Evolutionary conservation across 371 early-diverging fungal genomes (phyloP).

Genomic region (Rhizomucor pusillus): DNA sequence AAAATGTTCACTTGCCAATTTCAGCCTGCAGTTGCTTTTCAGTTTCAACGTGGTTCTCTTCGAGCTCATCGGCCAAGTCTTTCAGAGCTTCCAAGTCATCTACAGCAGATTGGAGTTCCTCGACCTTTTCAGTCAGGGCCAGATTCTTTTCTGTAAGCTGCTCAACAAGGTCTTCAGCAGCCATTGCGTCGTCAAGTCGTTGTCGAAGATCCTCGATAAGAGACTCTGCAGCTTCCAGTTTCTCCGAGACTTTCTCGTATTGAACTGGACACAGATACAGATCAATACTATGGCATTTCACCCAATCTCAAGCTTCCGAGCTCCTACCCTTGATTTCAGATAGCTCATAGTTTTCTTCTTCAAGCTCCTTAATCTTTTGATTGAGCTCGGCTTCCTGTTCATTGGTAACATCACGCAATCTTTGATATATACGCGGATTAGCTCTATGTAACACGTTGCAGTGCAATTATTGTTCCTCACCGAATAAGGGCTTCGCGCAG

Average conservation of each 20-base stretch:
- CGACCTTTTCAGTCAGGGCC: slow-evolving; percentile 67
- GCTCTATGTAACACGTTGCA: too few relatives aligned
- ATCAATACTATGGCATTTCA: too few relatives aligned
- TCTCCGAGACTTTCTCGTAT: slow-evolving; percentile 52
- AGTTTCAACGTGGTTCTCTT: slow-evolving; percentile 85
- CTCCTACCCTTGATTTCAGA: slow-evolving; percentile 46
- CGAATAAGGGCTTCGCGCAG: slow-evolving; percentile 82
- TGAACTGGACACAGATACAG: too few relatives aligned
- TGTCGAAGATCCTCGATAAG: slow-evolving; percentile 83
- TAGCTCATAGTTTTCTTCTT: slow-evolving; percentile 63
- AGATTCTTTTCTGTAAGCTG: slow-evolving; percentile 80
- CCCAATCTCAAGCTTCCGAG: background rate
- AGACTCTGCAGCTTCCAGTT: slow-evolving; percentile 62
- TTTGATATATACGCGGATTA: too few relatives aligned
- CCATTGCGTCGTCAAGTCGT: slow-evolving; percentile 78
- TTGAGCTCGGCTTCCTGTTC: slow-evolving; percentile 70
- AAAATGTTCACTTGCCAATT: slow-evolving; percentile 41
- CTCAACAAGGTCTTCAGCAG: slow-evolving; percentile 80
- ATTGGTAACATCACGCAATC: slow-evolving; percentile 77
- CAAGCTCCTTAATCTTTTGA: slow-evolving; percentile 61
- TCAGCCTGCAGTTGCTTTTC: slow-evolving; percentile 85
- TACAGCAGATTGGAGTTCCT: slow-evolving; percentile 71
- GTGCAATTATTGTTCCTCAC: slow-evolving; percentile 58
- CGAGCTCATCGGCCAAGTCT: slow-evolving; percentile 89
- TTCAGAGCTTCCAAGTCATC: slow-evolving; percentile 90